phyloP scores from a whole-genome alignment of 2,329 filamentous ascomycete genomes.

The Colletotrichum tamarilloi region DNA sequence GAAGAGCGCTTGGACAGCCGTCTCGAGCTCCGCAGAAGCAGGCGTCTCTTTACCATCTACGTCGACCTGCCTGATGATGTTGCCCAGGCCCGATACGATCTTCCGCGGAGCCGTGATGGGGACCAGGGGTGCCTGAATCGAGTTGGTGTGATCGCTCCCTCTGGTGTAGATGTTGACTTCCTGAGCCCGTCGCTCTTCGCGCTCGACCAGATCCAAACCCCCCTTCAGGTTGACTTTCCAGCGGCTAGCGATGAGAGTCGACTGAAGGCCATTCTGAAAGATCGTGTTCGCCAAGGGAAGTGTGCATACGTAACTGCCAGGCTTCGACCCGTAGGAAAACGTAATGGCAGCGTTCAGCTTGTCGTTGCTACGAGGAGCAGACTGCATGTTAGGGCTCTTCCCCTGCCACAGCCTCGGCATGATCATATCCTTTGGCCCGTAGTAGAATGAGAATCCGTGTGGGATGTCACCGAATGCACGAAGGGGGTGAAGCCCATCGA shows the following conservation, averaged over 20 bases:
- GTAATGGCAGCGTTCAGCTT: slow-evolving; percentile 28
- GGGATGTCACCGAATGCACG: slow-evolving; percentile 43
- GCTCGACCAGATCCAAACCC: slow-evolving; percentile 42
- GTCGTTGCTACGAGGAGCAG: background rate
- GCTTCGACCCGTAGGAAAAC: background rate
- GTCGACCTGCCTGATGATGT: slow-evolving; percentile 77
- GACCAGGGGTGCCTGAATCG: slow-evolving; percentile 58
- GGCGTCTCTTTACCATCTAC: slow-evolving; percentile 60
- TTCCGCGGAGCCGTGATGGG: slow-evolving; percentile 72
- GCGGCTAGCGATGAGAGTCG: slow-evolving; percentile 64
- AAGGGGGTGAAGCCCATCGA: slow-evolving; percentile 63
- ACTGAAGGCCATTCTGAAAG: slow-evolving; percentile 75
- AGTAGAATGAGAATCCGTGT: slow-evolving; percentile 64
- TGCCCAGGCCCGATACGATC: slow-evolving; percentile 77
- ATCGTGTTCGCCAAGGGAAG: slow-evolving; percentile 82
- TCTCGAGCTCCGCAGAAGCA: slow-evolving; percentile 79
- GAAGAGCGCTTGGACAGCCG: slow-evolving; percentile 69
- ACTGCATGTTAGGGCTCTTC: background rate
- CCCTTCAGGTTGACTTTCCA: slow-evolving; percentile 45
- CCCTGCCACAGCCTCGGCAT: slow-evolving; percentile 59
- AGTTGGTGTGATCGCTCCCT: background rate
- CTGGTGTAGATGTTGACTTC: slow-evolving; percentile 42
- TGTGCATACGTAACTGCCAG: slow-evolving; percentile 50
- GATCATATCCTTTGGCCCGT: slow-evolving; percentile 51
- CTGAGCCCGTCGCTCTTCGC: slow-evolving; percentile 53